These are phyloP conservation scores for Colletotrichum aenigma DNA, from an alignment of 2,329 filamentous ascomycete genomes.

Conservation along the genomic window DNA sequence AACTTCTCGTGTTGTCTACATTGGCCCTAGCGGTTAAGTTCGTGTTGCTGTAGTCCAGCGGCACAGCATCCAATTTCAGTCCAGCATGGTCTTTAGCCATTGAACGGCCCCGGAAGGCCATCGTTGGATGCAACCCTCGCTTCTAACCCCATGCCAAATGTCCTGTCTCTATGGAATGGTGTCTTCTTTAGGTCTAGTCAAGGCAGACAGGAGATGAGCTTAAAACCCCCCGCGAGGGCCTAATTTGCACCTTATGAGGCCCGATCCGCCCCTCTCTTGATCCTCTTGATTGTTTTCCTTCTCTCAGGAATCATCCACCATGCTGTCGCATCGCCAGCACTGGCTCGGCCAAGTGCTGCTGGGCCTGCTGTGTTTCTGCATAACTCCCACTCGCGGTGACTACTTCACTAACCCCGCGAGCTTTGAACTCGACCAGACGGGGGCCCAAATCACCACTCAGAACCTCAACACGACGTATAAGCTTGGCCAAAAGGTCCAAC, in stretches of 20 bases:
- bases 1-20: neutral
- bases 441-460: neutral
- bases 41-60: neutral
- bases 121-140: neutral
- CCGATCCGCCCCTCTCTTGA: neutral
- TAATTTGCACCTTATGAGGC: neutral
- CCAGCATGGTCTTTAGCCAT: neutral
- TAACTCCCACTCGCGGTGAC: neutral
- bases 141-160: neutral
- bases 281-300: neutral
- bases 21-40: neutral
- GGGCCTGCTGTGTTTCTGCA: neutral
- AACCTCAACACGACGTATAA: conserved; percentile 3
- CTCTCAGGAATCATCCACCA: neutral
- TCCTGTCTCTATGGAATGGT: neutral
- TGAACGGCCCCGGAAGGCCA: neutral
- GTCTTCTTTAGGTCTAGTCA: neutral
- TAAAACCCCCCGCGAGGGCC: neutral
- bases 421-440: neutral
- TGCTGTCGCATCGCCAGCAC: conserved; percentile 48
- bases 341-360: conserved; percentile 37
- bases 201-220: conserved; percentile 11
- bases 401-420: conserved; percentile 14
- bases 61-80: neutral
- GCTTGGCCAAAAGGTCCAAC: neutral